Evolutionary conservation across 169 alveolate genomes (phyloP).

Genomic region (Plasmodium coatneyi): DNA sequence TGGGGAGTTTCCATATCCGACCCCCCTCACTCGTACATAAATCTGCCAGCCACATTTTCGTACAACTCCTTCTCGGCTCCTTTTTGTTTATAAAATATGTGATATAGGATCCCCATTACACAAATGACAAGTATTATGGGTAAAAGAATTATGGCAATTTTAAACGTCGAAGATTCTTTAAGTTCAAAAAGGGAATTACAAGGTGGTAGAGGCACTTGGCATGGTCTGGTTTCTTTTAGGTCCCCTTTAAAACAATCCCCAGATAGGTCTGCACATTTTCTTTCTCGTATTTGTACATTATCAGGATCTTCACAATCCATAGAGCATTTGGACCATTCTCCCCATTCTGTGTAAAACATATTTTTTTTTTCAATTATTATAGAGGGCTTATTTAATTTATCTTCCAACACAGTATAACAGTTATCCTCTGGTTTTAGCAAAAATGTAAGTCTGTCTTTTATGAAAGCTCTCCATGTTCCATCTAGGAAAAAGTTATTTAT

Average conservation of each 20-base stretch:
- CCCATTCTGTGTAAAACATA: slow-evolving; percentile 60
- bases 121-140: slow-evolving; percentile 33
- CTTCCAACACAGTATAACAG: slow-evolving; percentile 51
- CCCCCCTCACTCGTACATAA: slow-evolving; percentile 28
- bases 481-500: slow-evolving; percentile 27
- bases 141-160: slow-evolving; percentile 16
- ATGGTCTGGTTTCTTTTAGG: slow-evolving; percentile 58
- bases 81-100: slow-evolving; percentile 38
- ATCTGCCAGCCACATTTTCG: slow-evolving; percentile 73
- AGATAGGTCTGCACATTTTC: slow-evolving; percentile 13
- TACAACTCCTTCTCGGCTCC: slow-evolving; percentile 71
- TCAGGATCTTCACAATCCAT: slow-evolving; percentile 63
- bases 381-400: slow-evolving; percentile 44
- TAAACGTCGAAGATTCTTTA: slow-evolving; percentile 32
- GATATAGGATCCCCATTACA: slow-evolving; percentile 31
- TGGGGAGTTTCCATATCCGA: background rate
- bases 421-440: slow-evolving; percentile 41
- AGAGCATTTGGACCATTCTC: slow-evolving; percentile 69
- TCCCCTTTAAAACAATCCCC: slow-evolving; percentile 71
- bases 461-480: slow-evolving; percentile 62
- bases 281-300: slow-evolving; percentile 69
- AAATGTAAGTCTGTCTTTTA: slow-evolving; percentile 61
- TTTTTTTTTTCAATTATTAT: slow-evolving; percentile 49
- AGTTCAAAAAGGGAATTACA: slow-evolving; percentile 21
- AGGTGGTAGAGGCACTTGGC: slow-evolving; percentile 33